These are phyloP conservation scores for Gastrolobium villosum DNA, from an alignment of 306 rosid genomes.

Conservation along the genomic window DNA sequence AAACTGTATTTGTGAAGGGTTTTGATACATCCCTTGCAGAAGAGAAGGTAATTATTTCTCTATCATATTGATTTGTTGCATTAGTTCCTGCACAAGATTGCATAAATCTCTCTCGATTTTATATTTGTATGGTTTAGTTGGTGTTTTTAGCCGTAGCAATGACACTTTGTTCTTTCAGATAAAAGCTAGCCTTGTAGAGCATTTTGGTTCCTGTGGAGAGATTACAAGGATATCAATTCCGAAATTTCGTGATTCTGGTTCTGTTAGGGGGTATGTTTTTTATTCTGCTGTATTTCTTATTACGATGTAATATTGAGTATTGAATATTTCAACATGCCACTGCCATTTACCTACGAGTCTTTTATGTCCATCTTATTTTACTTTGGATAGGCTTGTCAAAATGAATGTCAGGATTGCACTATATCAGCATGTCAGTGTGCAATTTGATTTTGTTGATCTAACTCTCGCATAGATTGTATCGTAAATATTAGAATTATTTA, in stretches of 20 bases:
- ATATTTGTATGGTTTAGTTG: conserved; percentile 20
- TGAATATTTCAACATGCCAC: conserved; percentile 18
- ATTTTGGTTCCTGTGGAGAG: conserved; percentile 76
- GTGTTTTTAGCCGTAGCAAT: not conserved
- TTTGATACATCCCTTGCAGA: conserved; percentile 62
- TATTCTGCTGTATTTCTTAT: not conserved
- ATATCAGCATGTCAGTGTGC: not conserved
- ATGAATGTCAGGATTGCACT: not conserved
- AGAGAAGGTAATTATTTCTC: conserved; percentile 61
- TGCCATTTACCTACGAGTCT: not conserved
- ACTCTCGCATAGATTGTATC: too few relatives aligned
- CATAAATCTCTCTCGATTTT: not conserved
- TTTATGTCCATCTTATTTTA: not conserved
- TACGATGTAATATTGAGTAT: not conserved
- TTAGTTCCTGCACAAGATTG: conserved; percentile 4
- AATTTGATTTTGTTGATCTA: not conserved
- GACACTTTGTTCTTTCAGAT: conserved; percentile 54
- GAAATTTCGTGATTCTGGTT: conserved; percentile 56
- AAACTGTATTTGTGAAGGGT: conserved; percentile 66
- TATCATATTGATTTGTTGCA: conserved; percentile 21
- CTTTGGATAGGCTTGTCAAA: not conserved
- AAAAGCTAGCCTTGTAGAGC: conserved; percentile 59
- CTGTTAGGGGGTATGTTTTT: conserved; percentile 66
- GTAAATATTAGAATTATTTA: too few relatives aligned
- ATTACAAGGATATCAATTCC: conserved; percentile 71